phyloP scores from a whole-genome alignment of 2,329 filamentous ascomycete genomes.

The Trichophyton verrucosum region DNA sequence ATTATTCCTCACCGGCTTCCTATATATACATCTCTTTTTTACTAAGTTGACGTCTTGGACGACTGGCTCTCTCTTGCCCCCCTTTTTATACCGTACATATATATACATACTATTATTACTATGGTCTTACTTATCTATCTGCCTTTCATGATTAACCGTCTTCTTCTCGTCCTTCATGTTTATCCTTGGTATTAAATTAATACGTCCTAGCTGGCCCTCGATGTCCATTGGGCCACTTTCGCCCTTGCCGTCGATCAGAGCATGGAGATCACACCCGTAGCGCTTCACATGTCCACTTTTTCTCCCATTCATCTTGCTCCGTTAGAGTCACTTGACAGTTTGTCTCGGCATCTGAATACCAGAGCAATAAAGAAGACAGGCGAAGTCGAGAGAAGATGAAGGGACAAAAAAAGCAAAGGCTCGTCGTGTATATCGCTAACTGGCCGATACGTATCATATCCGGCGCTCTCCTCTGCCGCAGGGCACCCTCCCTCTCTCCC shows the following conservation, averaged over 20 bases:
- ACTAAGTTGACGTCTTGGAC: background rate
- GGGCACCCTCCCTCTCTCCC: background rate
- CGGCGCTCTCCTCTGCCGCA: background rate
- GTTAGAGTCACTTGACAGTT: background rate
- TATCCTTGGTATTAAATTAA: background rate
- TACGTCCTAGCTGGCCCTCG: background rate
- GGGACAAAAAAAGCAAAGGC: background rate
- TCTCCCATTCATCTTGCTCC: background rate
- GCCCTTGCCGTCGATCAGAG: background rate
- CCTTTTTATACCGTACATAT: background rate
- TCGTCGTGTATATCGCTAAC: background rate
- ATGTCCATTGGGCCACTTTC: background rate
- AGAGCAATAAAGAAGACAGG: background rate
- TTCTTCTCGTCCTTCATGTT: background rate
- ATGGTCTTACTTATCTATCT: background rate
- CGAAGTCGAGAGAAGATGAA: background rate
- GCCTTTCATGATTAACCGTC: background rate
- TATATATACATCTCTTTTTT: background rate
- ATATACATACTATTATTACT: background rate
- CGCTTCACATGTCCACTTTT: constrained; percentile 1
- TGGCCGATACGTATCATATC: background rate
- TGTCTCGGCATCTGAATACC: background rate
- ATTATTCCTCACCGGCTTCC: background rate
- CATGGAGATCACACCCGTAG: constrained; percentile 1
- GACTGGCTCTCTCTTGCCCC: background rate